Evolutionary conservation across 257 asterid species (phyloP).

Genomic region (Solanum infundibuliforme): DNA sequence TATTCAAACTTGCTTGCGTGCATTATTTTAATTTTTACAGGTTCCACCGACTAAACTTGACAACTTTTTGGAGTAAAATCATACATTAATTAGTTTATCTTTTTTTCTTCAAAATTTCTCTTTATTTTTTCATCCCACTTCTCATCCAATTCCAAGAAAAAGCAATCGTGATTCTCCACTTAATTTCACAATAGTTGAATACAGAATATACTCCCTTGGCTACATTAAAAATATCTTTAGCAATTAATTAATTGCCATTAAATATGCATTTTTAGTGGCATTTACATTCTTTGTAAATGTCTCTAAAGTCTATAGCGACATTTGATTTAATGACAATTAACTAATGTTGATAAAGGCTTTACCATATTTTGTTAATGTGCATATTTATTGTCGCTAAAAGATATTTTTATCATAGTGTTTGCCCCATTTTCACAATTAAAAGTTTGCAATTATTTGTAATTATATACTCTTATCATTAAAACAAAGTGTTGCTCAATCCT

Average conservation of each 20-base stretch:
- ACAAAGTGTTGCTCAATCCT: not conserved
- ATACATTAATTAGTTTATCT: not conserved
- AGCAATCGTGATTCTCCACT: not conserved
- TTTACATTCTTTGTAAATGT: too few species aligned
- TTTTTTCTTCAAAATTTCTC: not conserved
- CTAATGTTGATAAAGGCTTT: too few species aligned
- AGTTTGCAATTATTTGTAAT: too few species aligned
- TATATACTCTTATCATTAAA: not conserved
- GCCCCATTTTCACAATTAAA: too few species aligned
- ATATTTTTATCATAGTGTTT: too few species aligned
- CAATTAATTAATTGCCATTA: too few species aligned
- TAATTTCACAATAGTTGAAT: not conserved
- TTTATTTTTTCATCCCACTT: not conserved
- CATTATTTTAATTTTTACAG: too few species aligned
- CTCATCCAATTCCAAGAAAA: not conserved
- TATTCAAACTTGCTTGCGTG: not conserved
- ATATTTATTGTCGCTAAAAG: too few species aligned
- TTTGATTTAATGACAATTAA: too few species aligned
- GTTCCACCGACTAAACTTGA: not conserved
- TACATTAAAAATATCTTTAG: too few species aligned
- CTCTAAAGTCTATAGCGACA: not conserved
- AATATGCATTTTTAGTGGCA: too few species aligned
- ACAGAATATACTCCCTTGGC: not conserved
- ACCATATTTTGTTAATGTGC: rapidly evolving
- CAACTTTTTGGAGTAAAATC: not conserved